A percentile compares a stretch with the other conserved stretches of the same genome.
Conservation (phyloP, 2,329 filamentous ascomycete species). For the Talaromyces sp. region DNA sequence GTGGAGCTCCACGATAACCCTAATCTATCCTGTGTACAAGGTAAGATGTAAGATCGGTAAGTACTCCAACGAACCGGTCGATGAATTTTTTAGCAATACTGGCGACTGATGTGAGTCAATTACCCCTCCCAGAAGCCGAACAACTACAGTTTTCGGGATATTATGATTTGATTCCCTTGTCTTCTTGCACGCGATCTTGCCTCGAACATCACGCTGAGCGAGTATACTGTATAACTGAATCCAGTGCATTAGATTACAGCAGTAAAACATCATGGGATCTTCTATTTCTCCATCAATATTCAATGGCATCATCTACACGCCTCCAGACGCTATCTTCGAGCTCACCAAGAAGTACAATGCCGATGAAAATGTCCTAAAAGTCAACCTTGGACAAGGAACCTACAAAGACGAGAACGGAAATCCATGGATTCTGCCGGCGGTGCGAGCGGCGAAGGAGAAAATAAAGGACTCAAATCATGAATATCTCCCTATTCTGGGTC, state of each 20-base stretch:
- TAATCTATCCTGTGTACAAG: neutral
- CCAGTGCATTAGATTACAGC: neutral
- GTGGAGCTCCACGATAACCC: neutral
- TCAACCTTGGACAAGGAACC: conserved; percentile 88
- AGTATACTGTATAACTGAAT: neutral
- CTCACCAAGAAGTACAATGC: conserved; percentile 57
- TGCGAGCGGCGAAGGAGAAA: conserved; percentile 77
- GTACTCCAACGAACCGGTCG: neutral
- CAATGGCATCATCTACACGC: neutral
- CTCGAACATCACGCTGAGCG: neutral
- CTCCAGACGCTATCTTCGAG: conserved; percentile 15
- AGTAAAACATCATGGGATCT: neutral
- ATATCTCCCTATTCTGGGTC: conserved; percentile 89
- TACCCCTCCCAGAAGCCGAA: neutral
- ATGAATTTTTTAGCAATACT: neutral
- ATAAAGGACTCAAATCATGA: conserved; percentile 90
- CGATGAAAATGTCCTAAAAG: conserved; percentile 69
- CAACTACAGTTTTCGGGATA: neutral
- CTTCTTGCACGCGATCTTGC: neutral
- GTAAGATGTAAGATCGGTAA: neutral
- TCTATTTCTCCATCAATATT: neutral
- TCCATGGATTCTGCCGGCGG: conserved; percentile 89
- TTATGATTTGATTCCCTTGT: neutral
- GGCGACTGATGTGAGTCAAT: neutral
- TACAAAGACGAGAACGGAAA: conserved; percentile 90